Base-by-base conservation (phyloP, 371 early-diverging fungal genomes). In the Rhizopus sp. region DNA sequence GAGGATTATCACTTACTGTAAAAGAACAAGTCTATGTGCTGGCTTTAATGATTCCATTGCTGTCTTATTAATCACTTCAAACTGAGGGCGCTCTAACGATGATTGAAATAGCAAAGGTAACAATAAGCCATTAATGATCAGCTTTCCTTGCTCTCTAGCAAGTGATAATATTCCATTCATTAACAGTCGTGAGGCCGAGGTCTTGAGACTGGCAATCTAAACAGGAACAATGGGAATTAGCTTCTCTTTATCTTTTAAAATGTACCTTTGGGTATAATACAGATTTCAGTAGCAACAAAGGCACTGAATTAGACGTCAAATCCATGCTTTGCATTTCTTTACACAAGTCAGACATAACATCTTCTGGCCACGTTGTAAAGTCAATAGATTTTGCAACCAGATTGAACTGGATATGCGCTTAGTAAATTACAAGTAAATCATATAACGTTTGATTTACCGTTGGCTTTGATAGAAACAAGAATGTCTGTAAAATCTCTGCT, bases 321-420 rank as follows among this genome's bases (percentile, higher is more conserved):
- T 46, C 44, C 10, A 44, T 35, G 1, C 30, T 31, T 7, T 47
- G n/a, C 4, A 65, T 50, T 9, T 39, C 42, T 13, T 51, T 57
- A 12, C 50, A 46, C 15, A 65, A 35, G 51, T 66, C 63, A 1
- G 48, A 47, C 2, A 49, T 15, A 3, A 49, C 16, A 17, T 62
- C 63, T 1, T 56, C 63, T 12, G 63, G 15, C 70, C 70, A 70
- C 8, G 41, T 10, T 38, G 2, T 15, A 30, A 64, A 59, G 12
- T 60, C 61, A 31, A 68, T 17, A 0, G 53, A 33, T 55, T 44
- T 6, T 59, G 37, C 63, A 57, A 37, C 12, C 13, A 1, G 10
- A 39, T 7, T 23, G 5, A 8, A 17, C 34, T 31, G 30, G 35
- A n/a, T 7, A 12, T 13, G 12, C 5, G 29, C n/a, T 41, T 10